Base-by-base conservation (phyloP, 2,329 filamentous ascomycete genomes). In the Fusarium coffeatum region DNA sequence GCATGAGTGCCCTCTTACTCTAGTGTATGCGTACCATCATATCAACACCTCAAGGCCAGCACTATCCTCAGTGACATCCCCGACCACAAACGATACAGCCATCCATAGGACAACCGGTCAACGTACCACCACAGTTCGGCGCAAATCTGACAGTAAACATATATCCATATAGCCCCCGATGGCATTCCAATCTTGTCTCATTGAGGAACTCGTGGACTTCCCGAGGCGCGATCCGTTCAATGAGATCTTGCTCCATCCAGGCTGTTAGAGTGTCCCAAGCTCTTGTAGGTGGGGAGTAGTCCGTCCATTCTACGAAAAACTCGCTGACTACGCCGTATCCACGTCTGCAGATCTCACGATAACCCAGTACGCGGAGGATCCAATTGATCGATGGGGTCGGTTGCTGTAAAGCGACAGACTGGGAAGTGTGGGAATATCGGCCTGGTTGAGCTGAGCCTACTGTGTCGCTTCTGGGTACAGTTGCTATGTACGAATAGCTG, bases 91-190 rank as follows among this genome's bases (percentile, higher is more conserved):
- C 25, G 3, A 59, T 22, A 22, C 57, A 59, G 2, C 57, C 57
- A 23, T 48, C 25, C 53, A 59, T 8, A 51, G 30, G 34, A n/a
- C 34, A 28, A 9, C 20, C 25, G 6, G 15, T 7, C 10, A 10
- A n/a, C 3, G 8, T 16, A 11, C 32, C 41, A 3, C 47, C 10
- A n/a, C 57, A 59, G 18, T 27, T 18, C 5, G 54, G 57, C 3
- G 57, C 32, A 32, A 12, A 18, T 20, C 58, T 59, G 16, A 23
- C 45, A 8, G 27, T 59, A 6, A 59, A 59, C 13, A 59, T 59
- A 9, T 59, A 32, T 6, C 25, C 57, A 41, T 34, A 40, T 10
- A 37, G 8, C 0, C 34, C 32, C 16, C 32, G 46, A n/a, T 59
- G 43, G 5, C 32, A 59, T 15, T 55, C 47, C n/a, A 59, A 45